Conservation (phyloP, 805 yeast species). For the Diddensiella transvaalensis region DNA sequence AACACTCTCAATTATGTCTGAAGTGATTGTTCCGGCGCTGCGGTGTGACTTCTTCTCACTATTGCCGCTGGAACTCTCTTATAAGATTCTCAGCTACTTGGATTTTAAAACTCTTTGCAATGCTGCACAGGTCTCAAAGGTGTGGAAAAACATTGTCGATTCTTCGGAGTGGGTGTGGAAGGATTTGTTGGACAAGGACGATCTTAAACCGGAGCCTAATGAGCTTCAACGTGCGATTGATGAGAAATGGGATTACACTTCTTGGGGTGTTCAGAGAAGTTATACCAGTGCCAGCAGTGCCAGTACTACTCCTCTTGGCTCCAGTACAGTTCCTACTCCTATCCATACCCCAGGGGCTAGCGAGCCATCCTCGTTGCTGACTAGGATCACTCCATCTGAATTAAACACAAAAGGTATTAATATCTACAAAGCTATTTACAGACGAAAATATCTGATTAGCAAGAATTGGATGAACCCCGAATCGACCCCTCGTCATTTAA, state of each 20-base stretch:
- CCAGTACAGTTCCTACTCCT: conserved; percentile 1
- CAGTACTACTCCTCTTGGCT: background rate
- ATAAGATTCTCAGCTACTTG: conserved; percentile 59
- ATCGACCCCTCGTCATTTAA: conserved; percentile 62
- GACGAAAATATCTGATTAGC: conserved; percentile 54
- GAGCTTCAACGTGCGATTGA: conserved; percentile 40
- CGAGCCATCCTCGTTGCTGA: conserved; percentile 1
- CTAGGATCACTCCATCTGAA: conserved; percentile 21
- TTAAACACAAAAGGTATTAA: conserved; percentile 27
- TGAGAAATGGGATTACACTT: conserved; percentile 34
- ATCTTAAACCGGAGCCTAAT: conserved; percentile 33
- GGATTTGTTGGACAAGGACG: conserved; percentile 57
- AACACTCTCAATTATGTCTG: conserved; percentile 57
- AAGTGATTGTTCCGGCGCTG: conserved; percentile 50
- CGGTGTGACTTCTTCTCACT: conserved; percentile 67
- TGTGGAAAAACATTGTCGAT: conserved; percentile 67
- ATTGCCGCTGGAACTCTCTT: conserved; percentile 72
- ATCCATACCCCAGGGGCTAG: conserved; percentile 6
- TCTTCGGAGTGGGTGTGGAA: conserved; percentile 68
- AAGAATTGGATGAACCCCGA: conserved; percentile 78
- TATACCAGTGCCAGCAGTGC: background rate
- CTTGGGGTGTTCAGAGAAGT: conserved; percentile 24
- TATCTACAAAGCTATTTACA: conserved; percentile 54
- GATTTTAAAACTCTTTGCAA: conserved; percentile 60
- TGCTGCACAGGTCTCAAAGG: conserved; percentile 59